Evolutionary conservation across 257 asterid species (phyloP).

Genomic region (Ehretia macrophylla): DNA sequence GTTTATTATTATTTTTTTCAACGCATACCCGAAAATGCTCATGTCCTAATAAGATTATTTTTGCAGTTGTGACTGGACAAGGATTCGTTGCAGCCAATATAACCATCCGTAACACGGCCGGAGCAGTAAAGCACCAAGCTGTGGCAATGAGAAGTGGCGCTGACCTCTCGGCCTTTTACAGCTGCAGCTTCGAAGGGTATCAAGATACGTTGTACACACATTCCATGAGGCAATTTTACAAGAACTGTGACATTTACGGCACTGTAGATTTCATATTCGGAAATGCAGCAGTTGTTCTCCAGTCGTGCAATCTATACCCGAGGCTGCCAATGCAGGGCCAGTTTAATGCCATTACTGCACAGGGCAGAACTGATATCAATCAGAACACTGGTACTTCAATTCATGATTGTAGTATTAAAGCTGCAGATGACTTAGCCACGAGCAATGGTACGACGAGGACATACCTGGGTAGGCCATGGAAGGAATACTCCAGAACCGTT

Average conservation of each 20-base stretch:
- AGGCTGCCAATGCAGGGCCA: conserved; percentile 23
- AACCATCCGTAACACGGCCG: conserved; percentile 27
- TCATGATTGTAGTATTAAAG: conserved; percentile 16
- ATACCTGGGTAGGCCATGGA: conserved; percentile 33
- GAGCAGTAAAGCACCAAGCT: conserved; percentile 27
- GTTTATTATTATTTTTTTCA: too few relatives aligned
- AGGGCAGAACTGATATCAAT: conserved; percentile 22
- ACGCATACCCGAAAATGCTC: too few relatives aligned
- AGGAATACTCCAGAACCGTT: conserved; percentile 24
- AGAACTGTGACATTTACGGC: conserved; percentile 31
- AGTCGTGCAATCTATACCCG: conserved; percentile 23
- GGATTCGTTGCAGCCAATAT: conserved; percentile 33
- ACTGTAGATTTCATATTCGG: conserved; percentile 35
- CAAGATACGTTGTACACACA: conserved; percentile 30
- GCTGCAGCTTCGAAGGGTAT: conserved; percentile 30
- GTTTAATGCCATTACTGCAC: conserved; percentile 32
- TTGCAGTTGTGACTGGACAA: conserved; percentile 21
- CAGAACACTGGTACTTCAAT: conserved; percentile 28
- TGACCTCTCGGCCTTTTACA: conserved; percentile 25
- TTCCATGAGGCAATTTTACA: conserved; percentile 26
- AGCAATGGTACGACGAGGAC: conserved; percentile 15
- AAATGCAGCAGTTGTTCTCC: conserved; percentile 31
- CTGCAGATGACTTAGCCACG: conserved; percentile 21
- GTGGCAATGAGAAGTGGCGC: conserved; percentile 32
- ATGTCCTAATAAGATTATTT: not conserved